phyloP scores from a whole-genome alignment of 2,329 filamentous ascomycete species.

The Colletotrichum truncatum region DNA sequence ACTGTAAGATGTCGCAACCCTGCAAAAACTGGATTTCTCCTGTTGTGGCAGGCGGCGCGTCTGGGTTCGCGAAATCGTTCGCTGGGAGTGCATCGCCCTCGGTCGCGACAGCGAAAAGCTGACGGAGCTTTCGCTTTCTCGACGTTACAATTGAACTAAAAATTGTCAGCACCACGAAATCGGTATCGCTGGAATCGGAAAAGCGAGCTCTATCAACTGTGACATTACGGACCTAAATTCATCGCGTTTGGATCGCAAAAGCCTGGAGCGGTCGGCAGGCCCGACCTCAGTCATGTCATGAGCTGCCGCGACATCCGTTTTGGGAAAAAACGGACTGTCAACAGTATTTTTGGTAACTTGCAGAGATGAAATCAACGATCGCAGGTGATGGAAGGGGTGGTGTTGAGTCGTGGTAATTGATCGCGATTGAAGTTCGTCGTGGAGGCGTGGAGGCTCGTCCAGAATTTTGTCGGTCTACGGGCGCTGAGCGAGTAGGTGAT shows the following conservation, averaged over 20 bases:
- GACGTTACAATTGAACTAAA: constrained; percentile 78
- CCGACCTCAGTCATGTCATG: constrained; percentile 79
- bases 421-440: constrained; percentile 32
- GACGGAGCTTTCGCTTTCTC: constrained; percentile 90
- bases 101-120: constrained; percentile 84
- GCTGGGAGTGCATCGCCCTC: constrained; percentile 70
- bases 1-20: constrained; percentile 68
- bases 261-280: constrained; percentile 71
- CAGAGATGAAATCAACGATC: constrained; percentile 39
- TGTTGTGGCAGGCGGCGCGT: constrained; percentile 61
- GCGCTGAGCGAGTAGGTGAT: constrained; percentile 28
- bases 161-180: constrained; percentile 54
- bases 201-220: constrained; percentile 56
- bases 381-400: constrained; percentile 30
- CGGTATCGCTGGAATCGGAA: constrained; percentile 58
- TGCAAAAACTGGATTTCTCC: constrained; percentile 66
- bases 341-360: constrained; percentile 41
- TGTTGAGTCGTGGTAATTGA: constrained; percentile 31
- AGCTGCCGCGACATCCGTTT: constrained; percentile 76
- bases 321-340: constrained; percentile 65
- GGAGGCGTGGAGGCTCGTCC: constrained; percentile 32
- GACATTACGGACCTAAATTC: constrained; percentile 65
- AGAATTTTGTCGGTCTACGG: constrained; percentile 30
- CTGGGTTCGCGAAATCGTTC: constrained; percentile 63
- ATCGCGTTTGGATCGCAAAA: constrained; percentile 72